Evolutionary conservation across 108 stramenopile genomes (phyloP).

Genomic region (Nitzschia putrida): DNA sequence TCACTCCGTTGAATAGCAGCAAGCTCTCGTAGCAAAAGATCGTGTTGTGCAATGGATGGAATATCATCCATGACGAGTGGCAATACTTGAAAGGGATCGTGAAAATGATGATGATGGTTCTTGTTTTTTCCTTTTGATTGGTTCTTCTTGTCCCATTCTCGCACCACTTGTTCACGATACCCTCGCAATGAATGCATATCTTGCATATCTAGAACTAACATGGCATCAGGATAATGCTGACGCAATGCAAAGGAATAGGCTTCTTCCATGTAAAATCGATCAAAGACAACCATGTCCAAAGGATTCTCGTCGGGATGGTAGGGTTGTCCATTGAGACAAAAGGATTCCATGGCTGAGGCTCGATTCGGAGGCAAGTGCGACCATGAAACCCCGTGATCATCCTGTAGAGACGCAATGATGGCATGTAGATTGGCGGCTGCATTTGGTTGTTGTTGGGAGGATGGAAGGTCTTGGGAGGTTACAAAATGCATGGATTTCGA

Average conservation of each 20-base stretch:
- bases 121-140: constrained; percentile 12
- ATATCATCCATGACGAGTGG: not conserved
- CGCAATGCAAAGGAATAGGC: constrained; percentile 65
- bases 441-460: no score
- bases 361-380: constrained; percentile 29
- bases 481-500: constrained; percentile 30
- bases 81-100: constrained; percentile 25
- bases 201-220: constrained; percentile 82
- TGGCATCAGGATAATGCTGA: constrained; percentile 40
- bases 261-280: constrained; percentile 79
- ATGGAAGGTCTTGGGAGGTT: not conserved
- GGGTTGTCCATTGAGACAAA: not conserved
- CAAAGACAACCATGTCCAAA: constrained; percentile 56
- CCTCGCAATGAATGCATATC: constrained; percentile 77
- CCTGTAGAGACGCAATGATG: no score
- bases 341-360: constrained; percentile 4
- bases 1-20: constrained; percentile 73
- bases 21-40: constrained; percentile 58
- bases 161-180: constrained; percentile 48
- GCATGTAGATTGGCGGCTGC: no score
- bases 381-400: constrained; percentile 11
- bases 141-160: constrained; percentile 24
- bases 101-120: not conserved
- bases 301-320: not conserved
- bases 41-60: constrained; percentile 4